A percentile compares a stretch with the other conserved stretches of the same genome.
Conservation (phyloP, 2,329 filamentous ascomycete genomes). For the Colletotrichum simmondsii region DNA sequence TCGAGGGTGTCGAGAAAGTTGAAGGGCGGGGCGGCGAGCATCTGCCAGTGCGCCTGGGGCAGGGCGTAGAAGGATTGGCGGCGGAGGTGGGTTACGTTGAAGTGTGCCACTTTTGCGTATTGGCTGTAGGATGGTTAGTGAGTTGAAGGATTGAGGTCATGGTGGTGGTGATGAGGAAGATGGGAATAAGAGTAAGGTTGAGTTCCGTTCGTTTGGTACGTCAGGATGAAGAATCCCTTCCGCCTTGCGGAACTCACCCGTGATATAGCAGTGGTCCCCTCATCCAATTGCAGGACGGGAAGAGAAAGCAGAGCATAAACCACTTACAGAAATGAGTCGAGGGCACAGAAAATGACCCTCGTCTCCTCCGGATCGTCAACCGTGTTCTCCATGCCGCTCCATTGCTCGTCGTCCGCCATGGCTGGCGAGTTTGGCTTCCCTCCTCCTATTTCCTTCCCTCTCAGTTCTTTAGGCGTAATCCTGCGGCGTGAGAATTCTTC, state of each 20-base stretch:
- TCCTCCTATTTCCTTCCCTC: neutral
- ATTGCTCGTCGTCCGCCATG: conserved; percentile 54
- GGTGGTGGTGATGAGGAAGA: neutral
- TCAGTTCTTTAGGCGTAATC: neutral
- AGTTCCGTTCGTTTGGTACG: neutral
- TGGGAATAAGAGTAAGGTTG: conserved; percentile 35
- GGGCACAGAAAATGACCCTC: conserved; percentile 79
- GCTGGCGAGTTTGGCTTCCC: neutral
- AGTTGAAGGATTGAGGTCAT: neutral
- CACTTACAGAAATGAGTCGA: conserved; percentile 90
- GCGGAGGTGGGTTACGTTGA: conserved; percentile 89
- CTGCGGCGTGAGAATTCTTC: neutral
- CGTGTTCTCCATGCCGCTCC: conserved; percentile 72
- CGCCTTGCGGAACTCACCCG: neutral
- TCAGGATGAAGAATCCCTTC: neutral
- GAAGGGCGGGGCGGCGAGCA: conserved; percentile 85
- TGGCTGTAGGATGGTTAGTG: conserved; percentile 64
- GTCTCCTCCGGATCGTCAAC: conserved; percentile 83
- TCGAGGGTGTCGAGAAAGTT: conserved; percentile 83
- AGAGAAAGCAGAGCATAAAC: conserved; percentile 6
- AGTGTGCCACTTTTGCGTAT: conserved; percentile 86
- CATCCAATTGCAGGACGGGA: neutral
- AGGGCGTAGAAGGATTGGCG: conserved; percentile 94
- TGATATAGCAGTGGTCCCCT: neutral
- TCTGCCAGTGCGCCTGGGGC: conserved; percentile 83